Conservation (phyloP, 1,284 basidiomycete species). For the Puccinia horiana region DNA sequence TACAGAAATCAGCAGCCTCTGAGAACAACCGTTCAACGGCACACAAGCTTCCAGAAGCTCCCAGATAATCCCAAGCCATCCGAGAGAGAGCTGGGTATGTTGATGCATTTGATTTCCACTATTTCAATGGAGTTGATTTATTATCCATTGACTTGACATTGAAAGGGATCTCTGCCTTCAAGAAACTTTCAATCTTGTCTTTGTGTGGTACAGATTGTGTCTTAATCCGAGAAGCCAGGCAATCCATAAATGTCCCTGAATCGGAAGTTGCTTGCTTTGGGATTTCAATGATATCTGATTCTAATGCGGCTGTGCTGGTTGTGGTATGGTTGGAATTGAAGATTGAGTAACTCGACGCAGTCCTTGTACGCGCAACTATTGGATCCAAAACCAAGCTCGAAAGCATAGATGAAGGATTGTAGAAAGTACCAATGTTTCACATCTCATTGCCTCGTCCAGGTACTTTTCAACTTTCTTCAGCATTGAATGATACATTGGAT, state of each 20-base stretch:
- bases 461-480: background rate
- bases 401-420: background rate
- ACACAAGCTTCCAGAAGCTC: background rate
- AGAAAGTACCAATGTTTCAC: background rate
- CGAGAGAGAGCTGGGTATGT: background rate
- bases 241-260: background rate
- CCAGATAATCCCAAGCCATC: background rate
- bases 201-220: background rate
- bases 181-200: background rate
- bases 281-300: background rate
- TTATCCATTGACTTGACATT: background rate
- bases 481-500: constrained; percentile 16
- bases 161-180: background rate
- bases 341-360: background rate
- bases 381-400: background rate
- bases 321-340: background rate
- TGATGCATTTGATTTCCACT: background rate
- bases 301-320: background rate
- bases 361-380: background rate
- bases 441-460: background rate
- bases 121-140: background rate
- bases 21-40: constrained; percentile 23
- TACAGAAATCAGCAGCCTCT: background rate
- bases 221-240: background rate
- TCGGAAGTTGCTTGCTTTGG: background rate